Evolutionary conservation across 306 rosid genomes (phyloP).

Genomic region (Prunus fruticosa): DNA sequence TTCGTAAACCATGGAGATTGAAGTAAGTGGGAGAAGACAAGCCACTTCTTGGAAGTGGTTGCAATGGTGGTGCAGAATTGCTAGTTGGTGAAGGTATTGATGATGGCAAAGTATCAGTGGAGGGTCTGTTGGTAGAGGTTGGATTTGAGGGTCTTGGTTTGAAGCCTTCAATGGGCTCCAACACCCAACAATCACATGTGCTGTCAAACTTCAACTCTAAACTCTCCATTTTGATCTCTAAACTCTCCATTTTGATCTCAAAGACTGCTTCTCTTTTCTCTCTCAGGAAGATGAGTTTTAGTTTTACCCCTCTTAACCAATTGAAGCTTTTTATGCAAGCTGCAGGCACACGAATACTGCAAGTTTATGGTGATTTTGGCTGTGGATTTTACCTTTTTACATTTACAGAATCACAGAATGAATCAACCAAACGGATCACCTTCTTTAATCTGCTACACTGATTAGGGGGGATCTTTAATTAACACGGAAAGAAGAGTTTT

Average conservation of each 20-base stretch:
- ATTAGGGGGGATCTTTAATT: neutral
- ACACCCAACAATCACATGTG: slow-evolving; percentile 14
- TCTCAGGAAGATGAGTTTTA: neutral
- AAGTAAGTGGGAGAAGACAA: neutral
- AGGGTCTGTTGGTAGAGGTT: neutral
- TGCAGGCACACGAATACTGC: too few species aligned
- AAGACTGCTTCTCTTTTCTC: neutral
- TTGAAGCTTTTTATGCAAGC: neutral
- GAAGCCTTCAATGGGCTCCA: slow-evolving; percentile 8
- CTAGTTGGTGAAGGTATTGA: neutral
- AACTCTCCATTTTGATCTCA: neutral
- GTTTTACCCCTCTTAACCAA: neutral
- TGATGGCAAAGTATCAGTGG: neutral
- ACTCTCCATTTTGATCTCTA: neutral
- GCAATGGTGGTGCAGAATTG: neutral
- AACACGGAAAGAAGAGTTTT: neutral
- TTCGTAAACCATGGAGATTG: neutral
- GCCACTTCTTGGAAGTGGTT: neutral
- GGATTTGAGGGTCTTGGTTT: neutral
- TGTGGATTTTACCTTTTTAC: neutral
- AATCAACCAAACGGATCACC: neutral
- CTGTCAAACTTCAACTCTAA: slow-evolving; percentile 7
- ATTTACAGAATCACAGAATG: neutral
- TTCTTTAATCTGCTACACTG: neutral
- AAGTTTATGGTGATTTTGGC: neutral